These are phyloP conservation scores for Trypanosoma platydactyli DNA, from an alignment of 208 protist species.

Conservation along the genomic window DNA sequence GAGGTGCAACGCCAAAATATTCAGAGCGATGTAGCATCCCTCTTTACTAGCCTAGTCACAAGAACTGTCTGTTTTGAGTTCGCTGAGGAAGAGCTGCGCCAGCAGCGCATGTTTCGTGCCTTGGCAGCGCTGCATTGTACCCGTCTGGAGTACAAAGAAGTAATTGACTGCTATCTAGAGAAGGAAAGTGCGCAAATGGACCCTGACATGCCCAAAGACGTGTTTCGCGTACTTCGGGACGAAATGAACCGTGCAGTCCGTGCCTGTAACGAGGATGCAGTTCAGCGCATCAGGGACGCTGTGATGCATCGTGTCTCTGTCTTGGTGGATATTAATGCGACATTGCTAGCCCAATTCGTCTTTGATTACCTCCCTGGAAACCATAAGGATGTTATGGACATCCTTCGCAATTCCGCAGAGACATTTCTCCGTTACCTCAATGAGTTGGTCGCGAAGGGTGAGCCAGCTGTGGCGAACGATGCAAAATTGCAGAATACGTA, in stretches of 20 bases:
- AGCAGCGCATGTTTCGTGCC: conserved; percentile 58
- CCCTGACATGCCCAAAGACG: conserved; percentile 38
- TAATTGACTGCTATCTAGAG: conserved; percentile 68
- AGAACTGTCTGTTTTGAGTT: conserved; percentile 26
- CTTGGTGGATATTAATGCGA: conserved; percentile 62
- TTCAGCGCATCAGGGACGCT: conserved; percentile 37
- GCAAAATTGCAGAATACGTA: conserved; percentile 77
- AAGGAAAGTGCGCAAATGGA: conserved; percentile 46
- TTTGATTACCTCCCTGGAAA: conserved; percentile 68
- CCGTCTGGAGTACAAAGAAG: conserved; percentile 47
- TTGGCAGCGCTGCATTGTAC: conserved; percentile 51
- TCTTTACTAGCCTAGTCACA: conserved; percentile 34
- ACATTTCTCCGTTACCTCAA: conserved; percentile 75
- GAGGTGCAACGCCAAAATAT: conserved; percentile 30
- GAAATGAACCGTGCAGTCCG: conserved; percentile 45
- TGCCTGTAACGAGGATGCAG: background rate
- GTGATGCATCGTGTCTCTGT: conserved; percentile 54
- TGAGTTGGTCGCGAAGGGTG: conserved; percentile 60
- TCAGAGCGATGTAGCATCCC: conserved; percentile 41
- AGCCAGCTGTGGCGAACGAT: conserved; percentile 43
- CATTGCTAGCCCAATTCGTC: conserved; percentile 65
- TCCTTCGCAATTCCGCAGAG: conserved; percentile 56
- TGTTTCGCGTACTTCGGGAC: conserved; percentile 54
- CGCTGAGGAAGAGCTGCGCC: conserved; percentile 41
- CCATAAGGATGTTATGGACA: conserved; percentile 62